These are phyloP conservation scores for Phycomyces blakesleeanus DNA, from an alignment of 192 early-diverging fungal species.

Conservation along the genomic window DNA sequence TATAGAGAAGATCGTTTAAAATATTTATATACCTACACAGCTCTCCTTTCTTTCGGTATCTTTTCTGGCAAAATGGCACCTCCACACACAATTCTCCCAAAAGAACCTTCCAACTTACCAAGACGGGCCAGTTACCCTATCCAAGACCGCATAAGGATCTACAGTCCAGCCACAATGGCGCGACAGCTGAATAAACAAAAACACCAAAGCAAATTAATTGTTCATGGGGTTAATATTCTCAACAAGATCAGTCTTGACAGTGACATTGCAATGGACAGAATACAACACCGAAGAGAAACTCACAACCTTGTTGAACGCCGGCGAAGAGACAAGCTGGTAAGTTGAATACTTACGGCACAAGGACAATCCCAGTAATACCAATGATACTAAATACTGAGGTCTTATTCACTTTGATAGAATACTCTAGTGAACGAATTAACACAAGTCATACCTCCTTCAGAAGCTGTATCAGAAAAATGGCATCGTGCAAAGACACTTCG, in stretches of 20 bases:
- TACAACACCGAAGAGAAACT: slow-evolving; percentile 65
- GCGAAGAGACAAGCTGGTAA: slow-evolving; percentile 61
- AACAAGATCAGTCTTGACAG: slow-evolving; percentile 67
- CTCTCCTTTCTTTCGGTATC: neutral
- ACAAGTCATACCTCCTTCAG: slow-evolving; percentile 32
- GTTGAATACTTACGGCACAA: neutral
- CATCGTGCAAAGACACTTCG: slow-evolving; percentile 46
- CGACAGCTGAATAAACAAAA: slow-evolving; percentile 14
- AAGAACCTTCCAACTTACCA: slow-evolving; percentile 19
- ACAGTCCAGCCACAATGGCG: slow-evolving; percentile 27
- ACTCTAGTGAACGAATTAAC: slow-evolving; percentile 44
- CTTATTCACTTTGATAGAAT: too few relatives aligned
- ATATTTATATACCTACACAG: neutral
- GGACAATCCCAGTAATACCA: too few relatives aligned
- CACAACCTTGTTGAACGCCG: slow-evolving; percentile 72
- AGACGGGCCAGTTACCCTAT: slow-evolving; percentile 32
- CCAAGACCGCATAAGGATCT: slow-evolving; percentile 29
- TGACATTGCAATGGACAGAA: slow-evolving; percentile 61
- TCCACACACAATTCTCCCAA: neutral
- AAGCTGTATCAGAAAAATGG: slow-evolving; percentile 33
- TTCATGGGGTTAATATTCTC: slow-evolving; percentile 72
- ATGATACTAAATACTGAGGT: too few relatives aligned
- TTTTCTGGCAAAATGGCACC: neutral
- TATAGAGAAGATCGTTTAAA: neutral
- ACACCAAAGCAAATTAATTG: slow-evolving; percentile 25